Conservation (phyloP, 805 yeast species). For the Metschnikowia chrysomelidarum region DNA sequence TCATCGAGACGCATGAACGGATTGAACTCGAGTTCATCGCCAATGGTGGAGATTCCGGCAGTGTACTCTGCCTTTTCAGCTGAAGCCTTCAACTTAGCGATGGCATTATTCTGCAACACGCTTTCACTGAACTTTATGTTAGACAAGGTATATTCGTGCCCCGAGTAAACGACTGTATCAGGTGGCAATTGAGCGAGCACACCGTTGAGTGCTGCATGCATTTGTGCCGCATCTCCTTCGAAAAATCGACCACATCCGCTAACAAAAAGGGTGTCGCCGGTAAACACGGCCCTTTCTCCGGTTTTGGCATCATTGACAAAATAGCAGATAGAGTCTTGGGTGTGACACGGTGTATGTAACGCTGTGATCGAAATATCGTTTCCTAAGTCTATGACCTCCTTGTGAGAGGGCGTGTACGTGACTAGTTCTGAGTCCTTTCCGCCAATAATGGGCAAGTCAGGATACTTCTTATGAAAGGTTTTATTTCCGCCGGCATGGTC, state of each 20-base stretch:
- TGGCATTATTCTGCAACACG: slow-evolving; percentile 53
- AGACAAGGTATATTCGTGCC: slow-evolving; percentile 90
- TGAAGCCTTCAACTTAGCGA: slow-evolving; percentile 53
- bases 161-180: slow-evolving; percentile 80
- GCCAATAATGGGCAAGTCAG: slow-evolving; percentile 66
- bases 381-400: slow-evolving; percentile 63
- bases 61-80: slow-evolving; percentile 59
- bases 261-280: slow-evolving; percentile 93
- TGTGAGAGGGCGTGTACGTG: slow-evolving; percentile 64
- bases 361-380: slow-evolving; percentile 65
- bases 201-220: slow-evolving; percentile 67
- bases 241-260: slow-evolving; percentile 97
- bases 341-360: slow-evolving; percentile 95
- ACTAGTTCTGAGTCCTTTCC: slow-evolving; percentile 82
- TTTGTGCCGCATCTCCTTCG: slow-evolving; percentile 82
- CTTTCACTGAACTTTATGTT: slow-evolving; percentile 77
- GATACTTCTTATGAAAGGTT: slow-evolving; percentile 38
- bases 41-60: slow-evolving; percentile 83
- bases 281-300: slow-evolving; percentile 72
- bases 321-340: slow-evolving; percentile 94
- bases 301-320: slow-evolving; percentile 64
- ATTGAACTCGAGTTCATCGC: slow-evolving; percentile 77
- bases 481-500: slow-evolving; percentile 92
- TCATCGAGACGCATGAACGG: slow-evolving; percentile 86
- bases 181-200: slow-evolving; percentile 60